phyloP scores from a whole-genome alignment of 2,329 filamentous ascomycete genomes.

The Acephala macrosclerotiorum region DNA sequence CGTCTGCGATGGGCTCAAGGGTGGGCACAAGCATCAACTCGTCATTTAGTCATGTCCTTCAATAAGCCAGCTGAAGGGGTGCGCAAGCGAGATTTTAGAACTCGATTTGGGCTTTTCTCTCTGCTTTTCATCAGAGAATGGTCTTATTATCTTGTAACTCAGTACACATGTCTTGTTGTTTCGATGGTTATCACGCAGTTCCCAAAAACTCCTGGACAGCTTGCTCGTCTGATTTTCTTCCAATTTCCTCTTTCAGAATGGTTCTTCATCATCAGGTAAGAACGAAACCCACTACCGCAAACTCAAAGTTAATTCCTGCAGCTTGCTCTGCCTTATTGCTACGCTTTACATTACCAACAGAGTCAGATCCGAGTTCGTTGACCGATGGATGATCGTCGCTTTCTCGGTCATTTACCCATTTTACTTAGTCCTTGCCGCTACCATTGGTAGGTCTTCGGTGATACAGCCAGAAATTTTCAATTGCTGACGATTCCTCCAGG shows the following conservation, averaged over 20 bases:
- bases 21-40: conserved; percentile 55
- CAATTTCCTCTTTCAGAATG: conserved; percentile 56
- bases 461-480: too few relatives aligned
- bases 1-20: conserved; percentile 58
- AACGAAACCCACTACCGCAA: background rate
- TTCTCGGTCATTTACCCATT: conserved; percentile 53
- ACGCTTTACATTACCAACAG: conserved; percentile 55
- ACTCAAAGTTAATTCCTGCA: conserved; percentile 26
- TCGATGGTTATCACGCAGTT: conserved; percentile 54
- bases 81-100: conserved; percentile 43
- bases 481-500: background rate
- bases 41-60: conserved; percentile 52
- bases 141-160: conserved; percentile 56
- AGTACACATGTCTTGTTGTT: conserved; percentile 54
- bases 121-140: conserved; percentile 54
- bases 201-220: conserved; percentile 50
- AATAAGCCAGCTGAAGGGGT: conserved; percentile 46
- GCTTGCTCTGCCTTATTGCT: conserved; percentile 50
- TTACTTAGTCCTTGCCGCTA: conserved; percentile 51
- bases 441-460: conserved; percentile 8
- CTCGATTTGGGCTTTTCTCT: conserved; percentile 53
- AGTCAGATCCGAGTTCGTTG: conserved; percentile 54
- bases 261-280: conserved; percentile 54
- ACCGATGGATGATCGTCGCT: conserved; percentile 48
- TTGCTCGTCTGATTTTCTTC: conserved; percentile 49